Conservation (phyloP, 2,329 filamentous ascomycete species). For the Chrysosporium keratinophilum region DNA sequence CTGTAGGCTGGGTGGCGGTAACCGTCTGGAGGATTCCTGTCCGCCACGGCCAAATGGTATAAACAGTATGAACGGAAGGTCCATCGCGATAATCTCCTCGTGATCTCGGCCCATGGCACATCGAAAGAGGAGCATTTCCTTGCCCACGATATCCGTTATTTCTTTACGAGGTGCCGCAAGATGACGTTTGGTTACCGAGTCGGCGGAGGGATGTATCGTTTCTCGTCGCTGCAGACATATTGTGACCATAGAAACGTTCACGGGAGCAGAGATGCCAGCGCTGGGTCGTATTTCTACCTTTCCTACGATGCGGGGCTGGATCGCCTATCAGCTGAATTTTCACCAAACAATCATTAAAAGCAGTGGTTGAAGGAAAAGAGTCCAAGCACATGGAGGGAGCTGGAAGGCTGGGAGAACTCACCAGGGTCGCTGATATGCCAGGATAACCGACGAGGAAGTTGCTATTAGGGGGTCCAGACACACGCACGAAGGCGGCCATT, state of each 20-base stretch:
- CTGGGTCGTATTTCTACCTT: constrained; percentile 92
- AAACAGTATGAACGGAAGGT: constrained; percentile 92
- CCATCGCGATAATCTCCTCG: constrained; percentile 88
- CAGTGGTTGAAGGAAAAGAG: too few relatives aligned
- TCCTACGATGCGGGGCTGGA: constrained; percentile 86
- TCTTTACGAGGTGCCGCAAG: constrained; percentile 84
- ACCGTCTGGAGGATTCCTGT: constrained; percentile 77
- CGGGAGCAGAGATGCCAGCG: constrained; percentile 74
- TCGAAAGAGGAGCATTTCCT: constrained; percentile 85
- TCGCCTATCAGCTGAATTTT: constrained; percentile 12
- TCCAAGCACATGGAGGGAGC: not conserved
- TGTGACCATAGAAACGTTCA: constrained; percentile 82
- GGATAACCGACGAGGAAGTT: constrained; percentile 95
- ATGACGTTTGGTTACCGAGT: constrained; percentile 86
- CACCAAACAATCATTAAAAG: not conserved
- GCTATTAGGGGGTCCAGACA: constrained; percentile 93
- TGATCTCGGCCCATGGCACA: constrained; percentile 74
- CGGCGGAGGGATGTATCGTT: constrained; percentile 91
- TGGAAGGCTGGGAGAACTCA: constrained; percentile 44
- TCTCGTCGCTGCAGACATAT: constrained; percentile 89
- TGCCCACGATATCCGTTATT: constrained; percentile 83
- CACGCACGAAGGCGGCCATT: constrained; percentile 78
- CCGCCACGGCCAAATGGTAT: constrained; percentile 89
- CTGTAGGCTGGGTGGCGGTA: constrained; percentile 85
- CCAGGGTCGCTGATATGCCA: constrained; percentile 92